Evolutionary conservation across 257 asterid genomes (phyloP), one percentile per base, ranked within the genome.

Genomic region (Vinca minor): DNA sequence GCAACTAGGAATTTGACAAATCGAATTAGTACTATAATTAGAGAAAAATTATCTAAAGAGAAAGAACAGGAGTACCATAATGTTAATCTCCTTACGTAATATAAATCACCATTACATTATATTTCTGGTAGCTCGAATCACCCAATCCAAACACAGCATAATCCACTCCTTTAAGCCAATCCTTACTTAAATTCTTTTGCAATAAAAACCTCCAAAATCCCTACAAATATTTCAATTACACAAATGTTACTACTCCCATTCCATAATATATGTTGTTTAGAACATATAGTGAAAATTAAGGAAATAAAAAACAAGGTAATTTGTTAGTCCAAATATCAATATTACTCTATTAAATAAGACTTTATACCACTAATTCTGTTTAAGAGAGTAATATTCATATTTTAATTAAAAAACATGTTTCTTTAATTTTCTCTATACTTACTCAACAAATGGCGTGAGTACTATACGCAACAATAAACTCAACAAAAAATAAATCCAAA

Each of bases 111-210:
- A 73, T 77, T 85, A 93, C 97, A 80, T 93, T 93, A 76, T 85
- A 89, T 72, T 93, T 89, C 84, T 89, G 98, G 88, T 87, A 93
- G 85, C 98, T 74, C 3, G 97, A 93, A 83, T 89, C 97, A 46
- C 98, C 98, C 85, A 93, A 74, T 76, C 98, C 98, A 76, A 89
- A 93, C 63, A 93, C 96, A 1, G 97, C 96, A 76, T 82, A 92
- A 14, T 82, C 70, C 63, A 91, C 96, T 68, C 89, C 91, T 74
- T 82, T 60, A 70, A 92, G 95, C 98, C 98, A 93, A 48, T 74
- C 85, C 34, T 64, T 65, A 8, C 84, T 73, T 77, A 93, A 78
- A 73, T 75, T 89, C 69, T 83, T 89, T 78, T 83, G 95, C 85
- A 93, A 77, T 52, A 93, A 77, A 81, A 85, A 87, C 82, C 81